Conservation (phyloP, 2,329 filamentous ascomycete genomes). For the Ophiocordyceps camponoti-rufipedis region DNA sequence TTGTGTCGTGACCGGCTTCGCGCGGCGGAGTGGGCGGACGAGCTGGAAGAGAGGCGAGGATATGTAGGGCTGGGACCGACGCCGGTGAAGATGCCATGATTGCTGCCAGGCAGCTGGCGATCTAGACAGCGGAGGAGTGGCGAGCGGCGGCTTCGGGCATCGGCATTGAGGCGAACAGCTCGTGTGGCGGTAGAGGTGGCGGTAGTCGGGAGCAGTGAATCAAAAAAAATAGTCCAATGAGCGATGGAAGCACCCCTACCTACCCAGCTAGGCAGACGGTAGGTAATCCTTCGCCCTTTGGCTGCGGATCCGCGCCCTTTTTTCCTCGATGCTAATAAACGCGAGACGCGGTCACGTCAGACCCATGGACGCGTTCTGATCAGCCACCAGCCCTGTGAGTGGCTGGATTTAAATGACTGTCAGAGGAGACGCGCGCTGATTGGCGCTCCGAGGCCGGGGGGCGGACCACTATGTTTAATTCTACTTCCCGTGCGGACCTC, state of each 20-base stretch:
- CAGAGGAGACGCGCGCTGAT: neutral
- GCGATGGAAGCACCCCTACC: neutral
- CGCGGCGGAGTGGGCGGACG: conserved; percentile 53
- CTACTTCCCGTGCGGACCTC: neutral
- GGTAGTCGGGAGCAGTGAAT: neutral
- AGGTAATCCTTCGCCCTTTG: neutral
- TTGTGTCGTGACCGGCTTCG: conserved; percentile 25
- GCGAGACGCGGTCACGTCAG: neutral
- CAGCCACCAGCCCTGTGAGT: neutral
- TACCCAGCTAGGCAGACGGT: neutral
- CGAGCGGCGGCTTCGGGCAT: conserved; percentile 2
- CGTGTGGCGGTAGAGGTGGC: neutral
- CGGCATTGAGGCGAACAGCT: conserved; percentile 1
- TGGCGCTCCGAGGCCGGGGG: neutral
- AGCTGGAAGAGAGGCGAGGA: conserved; percentile 33
- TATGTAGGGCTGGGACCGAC: conserved; percentile 12
- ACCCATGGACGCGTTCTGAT: neutral
- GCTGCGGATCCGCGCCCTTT: neutral
- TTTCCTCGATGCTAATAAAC: neutral
- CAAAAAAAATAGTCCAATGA: neutral
- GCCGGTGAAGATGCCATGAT: conserved; percentile 22
- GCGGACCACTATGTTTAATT: neutral
- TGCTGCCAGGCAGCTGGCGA: conserved; percentile 8
- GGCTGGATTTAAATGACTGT: neutral
- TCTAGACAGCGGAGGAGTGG: conserved; percentile 15